Evolutionary conservation across 2,329 filamentous ascomycete genomes (phyloP), one percentile per base, ranked within the genome.

Genomic region (Moelleriella libera): DNA sequence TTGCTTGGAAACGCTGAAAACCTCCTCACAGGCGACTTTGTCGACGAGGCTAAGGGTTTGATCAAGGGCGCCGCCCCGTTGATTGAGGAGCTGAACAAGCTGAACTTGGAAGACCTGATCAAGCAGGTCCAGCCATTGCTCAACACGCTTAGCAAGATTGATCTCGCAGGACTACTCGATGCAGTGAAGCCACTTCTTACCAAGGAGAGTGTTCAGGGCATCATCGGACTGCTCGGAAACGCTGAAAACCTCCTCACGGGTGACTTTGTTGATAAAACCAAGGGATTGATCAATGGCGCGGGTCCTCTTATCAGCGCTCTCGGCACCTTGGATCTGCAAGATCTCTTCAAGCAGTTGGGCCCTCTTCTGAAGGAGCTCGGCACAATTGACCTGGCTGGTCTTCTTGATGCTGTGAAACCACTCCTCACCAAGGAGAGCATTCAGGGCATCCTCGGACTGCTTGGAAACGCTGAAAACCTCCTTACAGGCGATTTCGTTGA

Each of bases 291-390:
- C 10, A 46, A 49, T 6, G 58, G 57, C 6, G 58, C 62, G 3
- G 54, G 51, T 6, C 60, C 58, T 0, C 39, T 63, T 11, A 47
- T 63, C 1, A 49, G 58, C 11, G 46, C 43, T 28, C 44, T 51
- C 12, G 45, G 54, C 2, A 51, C 55, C 2, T 41, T 57, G 1
- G 55, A 63, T n/a, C 48, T 63, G 30, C 50, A 56, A 9, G 50
- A 52, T n/a, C 48, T 63, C 0, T 48, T 63, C 3, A 51, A 51
- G 2, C 56, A 59, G 42, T 31, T 61, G 0, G 54, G 54, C 1
- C 63, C 63, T n/a, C 52, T 66, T 29, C 52, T 66, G 12, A 56
- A 55, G 11, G 54, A 57, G 29, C 50, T 65, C 5, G 48, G 55
- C 9, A 57, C 63, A 51, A 52, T 65, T 8, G 62, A 65, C 37